These are phyloP conservation scores for Aureococcus anophagefferens DNA, from an alignment of 108 stramenopile genomes.

Conservation along the genomic window DNA sequence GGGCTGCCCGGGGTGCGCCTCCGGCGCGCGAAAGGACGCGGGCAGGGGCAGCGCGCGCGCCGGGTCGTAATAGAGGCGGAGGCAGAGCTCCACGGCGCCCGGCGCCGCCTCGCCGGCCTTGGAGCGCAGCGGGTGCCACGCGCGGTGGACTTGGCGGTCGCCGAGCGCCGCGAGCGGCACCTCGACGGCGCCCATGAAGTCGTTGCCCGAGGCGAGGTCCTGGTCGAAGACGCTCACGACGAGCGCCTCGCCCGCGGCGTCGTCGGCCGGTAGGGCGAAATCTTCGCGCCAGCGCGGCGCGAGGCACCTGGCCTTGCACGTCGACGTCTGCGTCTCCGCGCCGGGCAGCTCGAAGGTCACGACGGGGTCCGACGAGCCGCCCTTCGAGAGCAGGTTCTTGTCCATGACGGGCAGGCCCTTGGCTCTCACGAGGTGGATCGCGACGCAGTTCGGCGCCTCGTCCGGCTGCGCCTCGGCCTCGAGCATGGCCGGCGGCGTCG, in stretches of 20 bases:
- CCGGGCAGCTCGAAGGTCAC: neutral
- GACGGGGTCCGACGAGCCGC: slow-evolving; percentile 2
- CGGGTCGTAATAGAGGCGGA: neutral
- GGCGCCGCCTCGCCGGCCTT: neutral
- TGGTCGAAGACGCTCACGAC: slow-evolving; percentile 2
- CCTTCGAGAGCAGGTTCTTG: slow-evolving; percentile 12
- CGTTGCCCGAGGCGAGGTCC: slow-evolving; percentile 9
- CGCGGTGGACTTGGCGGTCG: neutral
- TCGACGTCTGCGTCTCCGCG: neutral
- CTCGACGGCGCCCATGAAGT: slow-evolving; percentile 5
- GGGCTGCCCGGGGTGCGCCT: neutral
- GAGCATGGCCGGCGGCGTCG: no score
- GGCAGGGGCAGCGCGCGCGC: no score
- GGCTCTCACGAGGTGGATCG: neutral
- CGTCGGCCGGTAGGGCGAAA: neutral
- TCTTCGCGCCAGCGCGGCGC: slow-evolving; percentile 8
- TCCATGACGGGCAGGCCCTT: neutral
- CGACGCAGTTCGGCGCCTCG: neutral
- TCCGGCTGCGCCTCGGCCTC: no score
- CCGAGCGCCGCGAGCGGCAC: neutral
- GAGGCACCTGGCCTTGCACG: neutral
- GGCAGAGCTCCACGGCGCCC: neutral
- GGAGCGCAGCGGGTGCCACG: neutral
- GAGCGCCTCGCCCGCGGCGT: neutral
- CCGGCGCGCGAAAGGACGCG: no score